Evolutionary conservation across 306 rosid genomes (phyloP).

Genomic region (Rubus parviflorus): DNA sequence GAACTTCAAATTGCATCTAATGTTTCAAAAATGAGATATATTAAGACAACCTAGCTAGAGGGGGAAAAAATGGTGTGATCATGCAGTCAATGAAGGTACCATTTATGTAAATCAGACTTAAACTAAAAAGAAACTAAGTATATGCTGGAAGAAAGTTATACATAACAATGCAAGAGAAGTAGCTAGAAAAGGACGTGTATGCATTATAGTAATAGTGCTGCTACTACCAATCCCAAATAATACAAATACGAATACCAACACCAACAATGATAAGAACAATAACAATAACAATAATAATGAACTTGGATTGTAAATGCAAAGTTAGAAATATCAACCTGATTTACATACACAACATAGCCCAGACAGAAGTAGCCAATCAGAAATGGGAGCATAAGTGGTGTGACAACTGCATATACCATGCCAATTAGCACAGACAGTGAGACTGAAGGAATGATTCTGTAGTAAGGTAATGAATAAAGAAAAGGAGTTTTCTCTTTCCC

Average conservation of each 20-base stretch:
- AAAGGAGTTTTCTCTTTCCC: constrained; percentile 51
- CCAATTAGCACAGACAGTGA: constrained; percentile 78
- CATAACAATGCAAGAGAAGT: no score
- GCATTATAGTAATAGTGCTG: neutral
- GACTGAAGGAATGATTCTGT: constrained; percentile 66
- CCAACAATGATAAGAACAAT: neutral
- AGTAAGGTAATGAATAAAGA: constrained; percentile 76
- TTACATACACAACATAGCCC: constrained; percentile 77
- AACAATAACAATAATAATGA: neutral
- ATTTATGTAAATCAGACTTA: neutral
- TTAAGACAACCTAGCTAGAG: neutral
- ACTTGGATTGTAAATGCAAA: neutral
- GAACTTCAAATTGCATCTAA: neutral
- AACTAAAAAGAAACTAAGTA: no score
- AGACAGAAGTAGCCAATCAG: constrained; percentile 83
- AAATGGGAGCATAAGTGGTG: constrained; percentile 81
- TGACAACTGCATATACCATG: constrained; percentile 76
- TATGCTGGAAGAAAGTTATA: no score
- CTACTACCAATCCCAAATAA: neutral
- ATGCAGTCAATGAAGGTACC: neutral
- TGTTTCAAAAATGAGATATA: neutral
- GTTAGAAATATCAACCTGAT: constrained; percentile 35
- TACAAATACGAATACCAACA: neutral
- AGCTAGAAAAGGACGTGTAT: no score
- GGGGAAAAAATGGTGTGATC: neutral